These are phyloP conservation scores for Monosporascus sp. DNA, from an alignment of 2,329 filamentous ascomycete genomes.

Conservation along the genomic window DNA sequence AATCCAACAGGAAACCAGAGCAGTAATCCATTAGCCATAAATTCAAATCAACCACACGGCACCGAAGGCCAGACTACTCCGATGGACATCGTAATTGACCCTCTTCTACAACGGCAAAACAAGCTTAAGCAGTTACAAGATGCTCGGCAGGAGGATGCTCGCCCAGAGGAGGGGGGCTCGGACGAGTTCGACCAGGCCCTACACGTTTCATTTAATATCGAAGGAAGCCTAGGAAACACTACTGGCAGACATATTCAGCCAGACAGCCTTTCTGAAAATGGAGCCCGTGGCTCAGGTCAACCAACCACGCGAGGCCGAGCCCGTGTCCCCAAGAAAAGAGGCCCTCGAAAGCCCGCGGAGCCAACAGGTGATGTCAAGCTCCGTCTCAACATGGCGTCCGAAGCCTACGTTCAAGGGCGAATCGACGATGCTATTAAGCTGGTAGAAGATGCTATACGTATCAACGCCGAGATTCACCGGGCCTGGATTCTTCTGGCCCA, in stretches of 20 bases:
- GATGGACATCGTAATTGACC: slow-evolving; percentile 16
- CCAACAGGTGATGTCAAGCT: slow-evolving; percentile 68
- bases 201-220: background rate
- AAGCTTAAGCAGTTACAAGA: slow-evolving; percentile 9
- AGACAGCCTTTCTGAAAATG: background rate
- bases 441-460: slow-evolving; percentile 60
- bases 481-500: slow-evolving; percentile 60
- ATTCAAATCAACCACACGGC: background rate
- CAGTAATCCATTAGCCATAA: background rate
- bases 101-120: slow-evolving; percentile 21
- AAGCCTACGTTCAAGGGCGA: slow-evolving; percentile 59
- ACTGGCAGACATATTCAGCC: background rate
- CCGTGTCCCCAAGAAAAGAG: slow-evolving; percentile 26
- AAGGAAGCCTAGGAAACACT: background rate
- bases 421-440: slow-evolving; percentile 55
- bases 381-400: slow-evolving; percentile 61
- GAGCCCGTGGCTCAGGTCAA: background rate
- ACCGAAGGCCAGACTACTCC: slow-evolving; percentile 7
- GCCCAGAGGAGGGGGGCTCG: background rate
- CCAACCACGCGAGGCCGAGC: slow-evolving; percentile 6
- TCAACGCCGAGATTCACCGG: slow-evolving; percentile 62
- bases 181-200: background rate
- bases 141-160: background rate
- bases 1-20: background rate
- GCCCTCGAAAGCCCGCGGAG: slow-evolving; percentile 58